phyloP scores from a whole-genome alignment of 257 asterid species.

The Plantago major region DNA sequence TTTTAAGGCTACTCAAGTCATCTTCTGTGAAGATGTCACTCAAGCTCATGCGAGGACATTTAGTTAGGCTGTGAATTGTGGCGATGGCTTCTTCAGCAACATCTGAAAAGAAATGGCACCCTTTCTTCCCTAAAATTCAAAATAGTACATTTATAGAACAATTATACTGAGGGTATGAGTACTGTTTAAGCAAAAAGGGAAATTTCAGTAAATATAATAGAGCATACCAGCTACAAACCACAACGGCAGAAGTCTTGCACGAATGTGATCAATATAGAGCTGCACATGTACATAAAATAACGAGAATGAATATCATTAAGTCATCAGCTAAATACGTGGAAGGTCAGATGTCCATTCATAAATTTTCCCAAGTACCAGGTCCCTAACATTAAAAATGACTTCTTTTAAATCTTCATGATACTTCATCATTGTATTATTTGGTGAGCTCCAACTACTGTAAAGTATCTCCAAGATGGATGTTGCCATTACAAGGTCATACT shows the following conservation, averaged over 20 bases:
- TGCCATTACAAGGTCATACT: too few species aligned
- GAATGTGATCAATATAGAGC: conserved; percentile 49
- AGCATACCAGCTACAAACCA: conserved; percentile 69
- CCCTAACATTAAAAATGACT: neutral
- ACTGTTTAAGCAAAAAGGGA: conserved; percentile 17
- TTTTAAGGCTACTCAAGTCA: conserved; percentile 37
- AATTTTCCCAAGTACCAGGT: neutral
- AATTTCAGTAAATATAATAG: conserved; percentile 16
- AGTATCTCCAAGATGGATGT: too few species aligned
- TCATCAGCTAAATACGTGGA: conserved; percentile 16
- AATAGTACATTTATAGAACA: conserved; percentile 10
- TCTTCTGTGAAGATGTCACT: conserved; percentile 27
- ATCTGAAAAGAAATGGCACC: conserved; percentile 51
- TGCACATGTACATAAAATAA: conserved; percentile 9
- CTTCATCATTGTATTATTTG: neutral
- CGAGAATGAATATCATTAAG: conserved; percentile 4
- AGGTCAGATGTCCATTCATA: conserved; percentile 3
- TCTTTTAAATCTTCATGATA: neutral
- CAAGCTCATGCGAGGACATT: conserved; percentile 29
- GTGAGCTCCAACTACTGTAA: too few species aligned
- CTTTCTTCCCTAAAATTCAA: conserved; percentile 49
- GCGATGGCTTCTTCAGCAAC: conserved; percentile 47
- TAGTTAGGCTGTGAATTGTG: conserved; percentile 36
- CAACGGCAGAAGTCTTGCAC: conserved; percentile 59
- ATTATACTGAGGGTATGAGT: conserved; percentile 13